Evolutionary conservation across 2,329 filamentous ascomycete species (phyloP), one percentile per base, ranked within the genome.

Genomic region (Xenoacremonium recifei): DNA sequence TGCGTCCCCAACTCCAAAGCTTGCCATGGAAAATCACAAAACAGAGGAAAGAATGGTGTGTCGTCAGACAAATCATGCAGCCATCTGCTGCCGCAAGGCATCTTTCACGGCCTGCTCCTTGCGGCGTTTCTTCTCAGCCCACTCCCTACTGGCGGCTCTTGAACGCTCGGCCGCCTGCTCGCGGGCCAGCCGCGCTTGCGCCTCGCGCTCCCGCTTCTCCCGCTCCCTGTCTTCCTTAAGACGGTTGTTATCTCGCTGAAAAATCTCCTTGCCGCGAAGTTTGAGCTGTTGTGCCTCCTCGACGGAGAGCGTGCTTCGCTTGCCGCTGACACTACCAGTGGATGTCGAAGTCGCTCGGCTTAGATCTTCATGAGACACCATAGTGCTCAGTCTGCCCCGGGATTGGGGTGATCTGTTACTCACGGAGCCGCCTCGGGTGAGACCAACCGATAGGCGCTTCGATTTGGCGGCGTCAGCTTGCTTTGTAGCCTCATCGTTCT

Each of bases 91-190:
- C 29, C 7, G 6, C 32, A 49, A 47, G 13, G 46, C 40, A 21
- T 50, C 51, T 25, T 34, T 48, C 29, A 54, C 34, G 19, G 55
- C 51, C 31, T 49, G 35, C 40, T 65, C 64, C 55, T 70, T 75
- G 15, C 60, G 66, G 27, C 69, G 68, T 57, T 77, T 75, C 62
- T 75, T 80, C 57, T 82, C 78, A 10, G 79, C 79, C 79, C 80
- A 84, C 52, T 82, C 76, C 23, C 79, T 72, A 50, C 79, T 79
- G 44, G 76, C 71, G 57, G 72, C 68, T 40, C 80, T 72, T 40
- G 78, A 80, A 54, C 76, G 71, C 61, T 84, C 79, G 9, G 81
- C 80, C 18, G 81, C 81, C 53, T 80, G 69, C 52, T 80, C 74
- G 33, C 81, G 69, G 6, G 80, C 79, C 40, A 68, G 55, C 54